phyloP scores from a whole-genome alignment of 495 filamentous ascomycete genomes.

The Cairneyella variabilis region DNA sequence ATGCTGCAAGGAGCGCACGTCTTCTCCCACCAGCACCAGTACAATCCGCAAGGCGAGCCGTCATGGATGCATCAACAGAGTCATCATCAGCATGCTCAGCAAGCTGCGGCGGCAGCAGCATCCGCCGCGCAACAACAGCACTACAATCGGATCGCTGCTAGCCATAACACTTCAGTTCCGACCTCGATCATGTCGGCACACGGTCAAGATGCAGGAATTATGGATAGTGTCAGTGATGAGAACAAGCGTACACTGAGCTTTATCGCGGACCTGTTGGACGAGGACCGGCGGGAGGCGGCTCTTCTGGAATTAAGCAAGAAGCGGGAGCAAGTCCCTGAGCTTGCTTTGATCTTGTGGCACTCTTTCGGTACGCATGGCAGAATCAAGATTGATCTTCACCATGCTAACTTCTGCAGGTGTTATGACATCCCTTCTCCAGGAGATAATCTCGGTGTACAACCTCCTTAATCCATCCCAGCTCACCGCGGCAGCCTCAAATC shows the following conservation, averaged over 20 bases:
- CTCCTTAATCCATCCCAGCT: slow-evolving; percentile 94
- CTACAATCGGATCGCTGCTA: slow-evolving; percentile 70
- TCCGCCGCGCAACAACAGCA: slow-evolving; percentile 72
- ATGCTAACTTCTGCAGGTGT: too few species aligned
- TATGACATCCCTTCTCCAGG: slow-evolving; percentile 95
- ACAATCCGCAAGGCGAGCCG: slow-evolving; percentile 64
- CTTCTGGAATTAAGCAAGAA: slow-evolving; percentile 98
- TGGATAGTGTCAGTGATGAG: slow-evolving; percentile 76
- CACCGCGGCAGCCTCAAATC: slow-evolving; percentile 92
- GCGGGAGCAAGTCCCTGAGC: slow-evolving; percentile 93
- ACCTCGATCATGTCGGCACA: slow-evolving; percentile 18
- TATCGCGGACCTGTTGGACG: slow-evolving; percentile 89
- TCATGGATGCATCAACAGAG: slow-evolving; percentile 72
- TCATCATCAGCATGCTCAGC: slow-evolving; percentile 64
- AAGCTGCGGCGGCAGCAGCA: slow-evolving; percentile 55
- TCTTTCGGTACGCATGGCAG: slow-evolving; percentile 94
- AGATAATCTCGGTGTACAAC: slow-evolving; percentile 98
- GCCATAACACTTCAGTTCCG: slow-evolving; percentile 45
- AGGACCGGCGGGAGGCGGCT: slow-evolving; percentile 80
- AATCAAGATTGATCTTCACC: too few species aligned
- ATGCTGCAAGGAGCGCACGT: slow-evolving; percentile 39
- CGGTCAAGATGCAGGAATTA: slow-evolving; percentile 35
- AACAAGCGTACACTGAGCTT: slow-evolving; percentile 88
- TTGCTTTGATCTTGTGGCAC: slow-evolving; percentile 97
- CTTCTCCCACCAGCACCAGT: slow-evolving; percentile 79